Evolutionary conservation across 2,329 filamentous ascomycete species (phyloP), one percentile per base, ranked within the genome.

Genomic region (Diaporthe ilicicola): DNA sequence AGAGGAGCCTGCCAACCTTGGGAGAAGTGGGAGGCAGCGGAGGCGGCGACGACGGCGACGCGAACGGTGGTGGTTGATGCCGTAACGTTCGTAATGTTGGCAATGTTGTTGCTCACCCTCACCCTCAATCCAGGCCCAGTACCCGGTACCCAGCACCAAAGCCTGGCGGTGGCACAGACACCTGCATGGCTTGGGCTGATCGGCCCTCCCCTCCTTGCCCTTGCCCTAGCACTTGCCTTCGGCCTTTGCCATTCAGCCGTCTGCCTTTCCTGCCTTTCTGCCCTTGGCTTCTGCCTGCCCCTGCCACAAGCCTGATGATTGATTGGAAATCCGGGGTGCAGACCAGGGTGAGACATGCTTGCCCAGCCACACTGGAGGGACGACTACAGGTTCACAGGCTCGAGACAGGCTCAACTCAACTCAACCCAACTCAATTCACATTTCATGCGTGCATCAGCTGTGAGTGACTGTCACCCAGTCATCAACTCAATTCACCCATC

Each of bases 291-390:
- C 59, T 64, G 59, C 59, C 59, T 64, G 27, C 17, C 50, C 4
- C 29, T n/a, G 27, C 22, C 24, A n/a, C n/a, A 37, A 19, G 39
- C 39, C 7, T 29, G 51, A 50, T 27, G n/a, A 34, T 37, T 65
- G 61, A 65, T 65, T 65, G 61, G 46, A 50, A 65, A 65, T 65
- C 61, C 48, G 61, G 61, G 61, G 61, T 65, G 61, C 46, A 65
- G 46, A 22, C 32, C 10, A 32, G 39, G 8, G 53, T 32, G 19
- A 44, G 22, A 37, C 19, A 48, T 29, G 51, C 65, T 39, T 67
- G 65, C 42, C 24, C 22, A 17, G 54, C n/a, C 54, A 59, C 12
- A 56, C 9, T 15, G 19, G n/a, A n/a, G 24, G 53, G 15, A 9
- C 9, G 50, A 9, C 32, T 9, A 34, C 32, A 34, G 32, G 32